Evolutionary conservation across 768 basidiomycete species (phyloP).

Genomic region (Baorangia bicolor): DNA sequence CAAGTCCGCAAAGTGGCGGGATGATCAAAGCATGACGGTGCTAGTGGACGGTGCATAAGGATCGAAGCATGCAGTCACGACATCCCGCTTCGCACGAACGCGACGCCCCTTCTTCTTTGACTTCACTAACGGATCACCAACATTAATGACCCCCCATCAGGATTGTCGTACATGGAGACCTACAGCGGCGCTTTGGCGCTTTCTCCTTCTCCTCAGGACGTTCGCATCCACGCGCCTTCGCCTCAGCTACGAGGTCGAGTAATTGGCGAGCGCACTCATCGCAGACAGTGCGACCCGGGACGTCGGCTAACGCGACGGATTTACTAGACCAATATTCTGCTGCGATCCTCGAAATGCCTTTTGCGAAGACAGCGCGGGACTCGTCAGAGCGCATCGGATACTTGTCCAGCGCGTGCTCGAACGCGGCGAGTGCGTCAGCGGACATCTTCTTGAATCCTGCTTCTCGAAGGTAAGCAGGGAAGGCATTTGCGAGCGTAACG

Average conservation of each 20-base stretch:
- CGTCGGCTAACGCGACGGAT: background rate
- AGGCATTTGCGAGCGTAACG: constrained; percentile 7
- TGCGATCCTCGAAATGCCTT: background rate
- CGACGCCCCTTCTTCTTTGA: constrained; percentile 5
- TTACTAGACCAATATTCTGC: constrained; percentile 9
- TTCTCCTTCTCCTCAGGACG: background rate
- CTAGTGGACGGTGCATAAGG: constrained; percentile 14
- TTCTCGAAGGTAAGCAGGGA: constrained; percentile 8
- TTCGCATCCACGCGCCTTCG: background rate
- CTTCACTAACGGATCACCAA: background rate
- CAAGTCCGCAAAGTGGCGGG: background rate
- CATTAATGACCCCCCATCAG: background rate
- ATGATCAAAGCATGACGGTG: constrained; percentile 6
- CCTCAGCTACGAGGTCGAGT: background rate
- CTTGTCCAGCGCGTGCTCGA: constrained; percentile 20
- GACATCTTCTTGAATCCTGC: constrained; percentile 11
- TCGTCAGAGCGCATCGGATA: constrained; percentile 2
- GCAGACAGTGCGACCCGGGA: background rate
- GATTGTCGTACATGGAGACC: background rate
- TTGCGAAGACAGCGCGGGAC: constrained; percentile 2
- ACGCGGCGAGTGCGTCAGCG: constrained; percentile 10
- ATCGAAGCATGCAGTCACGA: background rate
- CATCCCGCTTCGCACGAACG: background rate
- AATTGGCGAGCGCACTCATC: background rate
- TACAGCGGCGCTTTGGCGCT: constrained; percentile 5